Conservation (phyloP, 1,139 yeast genomes). For the Geotrichum klebahnii region DNA sequence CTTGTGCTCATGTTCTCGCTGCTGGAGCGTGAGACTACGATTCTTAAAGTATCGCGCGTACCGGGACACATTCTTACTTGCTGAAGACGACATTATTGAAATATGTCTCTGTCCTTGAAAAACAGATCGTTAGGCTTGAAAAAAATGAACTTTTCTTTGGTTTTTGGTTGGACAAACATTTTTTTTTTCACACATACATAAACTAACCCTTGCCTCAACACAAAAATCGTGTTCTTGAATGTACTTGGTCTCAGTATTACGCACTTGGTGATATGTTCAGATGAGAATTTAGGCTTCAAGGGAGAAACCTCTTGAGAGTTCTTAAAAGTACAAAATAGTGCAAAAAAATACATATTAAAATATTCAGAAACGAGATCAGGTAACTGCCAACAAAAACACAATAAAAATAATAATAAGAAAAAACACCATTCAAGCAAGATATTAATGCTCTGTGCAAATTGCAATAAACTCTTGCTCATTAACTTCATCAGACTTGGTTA, state of each 20-base stretch:
- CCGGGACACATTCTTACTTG: slow-evolving; percentile 12
- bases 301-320: background rate
- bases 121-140: background rate
- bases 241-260: slow-evolving; percentile 3
- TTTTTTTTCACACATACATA: background rate
- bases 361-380: background rate
- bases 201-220: slow-evolving; percentile 9
- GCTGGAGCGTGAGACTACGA: slow-evolving; percentile 12
- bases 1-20: slow-evolving; percentile 14
- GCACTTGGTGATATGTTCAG: slow-evolving; percentile 5
- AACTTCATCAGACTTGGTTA: slow-evolving; percentile 42
- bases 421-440: background rate
- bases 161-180: slow-evolving; percentile 6
- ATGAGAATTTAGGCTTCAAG: background rate
- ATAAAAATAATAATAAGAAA: background rate
- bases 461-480: slow-evolving; percentile 90
- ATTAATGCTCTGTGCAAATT: slow-evolving; percentile 64
- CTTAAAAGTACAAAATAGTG: background rate
- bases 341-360: background rate
- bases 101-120: background rate
- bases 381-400: background rate
- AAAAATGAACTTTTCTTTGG: background rate
- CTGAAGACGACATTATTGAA: slow-evolving; percentile 8
- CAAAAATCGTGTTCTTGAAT: background rate
- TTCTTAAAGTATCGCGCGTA: slow-evolving; percentile 17